Conservation (phyloP, 164 flowering plant genomes). For the Stephania japonica region DNA sequence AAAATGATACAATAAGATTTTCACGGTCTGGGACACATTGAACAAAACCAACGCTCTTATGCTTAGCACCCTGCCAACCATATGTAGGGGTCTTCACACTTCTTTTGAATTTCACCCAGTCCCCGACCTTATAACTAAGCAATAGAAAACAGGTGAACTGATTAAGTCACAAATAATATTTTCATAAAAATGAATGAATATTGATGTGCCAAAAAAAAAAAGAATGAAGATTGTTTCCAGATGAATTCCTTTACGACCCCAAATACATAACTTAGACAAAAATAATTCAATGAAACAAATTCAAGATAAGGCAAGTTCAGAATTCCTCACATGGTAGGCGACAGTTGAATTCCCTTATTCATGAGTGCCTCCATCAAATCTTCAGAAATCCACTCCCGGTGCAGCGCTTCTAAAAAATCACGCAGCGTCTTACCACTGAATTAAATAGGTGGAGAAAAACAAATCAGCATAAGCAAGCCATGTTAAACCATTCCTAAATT, state of each 20-base stretch:
- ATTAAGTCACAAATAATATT: background rate
- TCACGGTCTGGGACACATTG: constrained; percentile 70
- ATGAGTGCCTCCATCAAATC: constrained; percentile 87
- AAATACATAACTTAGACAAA: background rate
- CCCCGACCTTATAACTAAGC: constrained; percentile 76
- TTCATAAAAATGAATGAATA: background rate
- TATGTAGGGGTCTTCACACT: constrained; percentile 59
- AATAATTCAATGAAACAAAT: background rate
- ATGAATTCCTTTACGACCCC: background rate
- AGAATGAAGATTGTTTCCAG: background rate
- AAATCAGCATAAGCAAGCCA: background rate
- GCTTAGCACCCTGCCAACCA: constrained; percentile 98
- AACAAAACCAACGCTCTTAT: constrained; percentile 93
- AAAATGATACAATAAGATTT: constrained; percentile 75
- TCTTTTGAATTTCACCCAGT: constrained; percentile 94
- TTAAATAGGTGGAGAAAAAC: constrained; percentile 11
- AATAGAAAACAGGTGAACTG: constrained; percentile 9
- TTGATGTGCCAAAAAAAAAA: no score
- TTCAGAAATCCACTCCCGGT: constrained; percentile 98
- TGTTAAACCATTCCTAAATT: background rate
- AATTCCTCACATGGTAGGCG: constrained; percentile 80
- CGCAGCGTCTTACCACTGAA: constrained; percentile 83
- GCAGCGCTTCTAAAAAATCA: constrained; percentile 89
- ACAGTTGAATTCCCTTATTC: constrained; percentile 67
- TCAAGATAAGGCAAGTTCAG: background rate